Percentiles rank a stretch among this genome's conserved stretches.
Evolutionary conservation across 2,329 filamentous ascomycete species (phyloP).

Genomic region (Ascochyta clinopodiicola): DNA sequence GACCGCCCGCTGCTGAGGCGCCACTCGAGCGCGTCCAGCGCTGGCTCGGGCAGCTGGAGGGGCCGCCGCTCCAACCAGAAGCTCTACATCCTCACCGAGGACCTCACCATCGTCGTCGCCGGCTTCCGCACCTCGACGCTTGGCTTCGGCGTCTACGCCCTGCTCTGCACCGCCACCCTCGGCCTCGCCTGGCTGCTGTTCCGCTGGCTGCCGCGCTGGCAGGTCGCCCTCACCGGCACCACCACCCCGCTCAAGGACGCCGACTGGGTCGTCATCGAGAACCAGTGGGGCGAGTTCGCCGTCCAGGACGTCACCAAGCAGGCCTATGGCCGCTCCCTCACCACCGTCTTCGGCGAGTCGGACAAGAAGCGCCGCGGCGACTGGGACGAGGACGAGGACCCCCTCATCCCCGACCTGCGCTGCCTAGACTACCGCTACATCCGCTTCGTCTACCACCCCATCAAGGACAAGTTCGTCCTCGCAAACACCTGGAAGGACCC

Average conservation of each 20-base stretch:
- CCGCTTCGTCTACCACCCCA: slow-evolving; percentile 86
- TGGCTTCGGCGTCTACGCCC: slow-evolving; percentile 73
- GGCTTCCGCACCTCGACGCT: slow-evolving; percentile 81
- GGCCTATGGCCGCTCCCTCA: slow-evolving; percentile 67
- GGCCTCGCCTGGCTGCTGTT: slow-evolving; percentile 85
- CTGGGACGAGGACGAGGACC: slow-evolving; percentile 74
- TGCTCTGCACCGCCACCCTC: slow-evolving; percentile 73
- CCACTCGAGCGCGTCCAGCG: slow-evolving; percentile 73
- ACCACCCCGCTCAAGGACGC: slow-evolving; percentile 74
- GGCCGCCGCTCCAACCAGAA: slow-evolving; percentile 81
- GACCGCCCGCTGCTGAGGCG: slow-evolving; percentile 72
- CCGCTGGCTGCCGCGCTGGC: slow-evolving; percentile 89
- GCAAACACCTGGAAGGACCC: slow-evolving; percentile 95
- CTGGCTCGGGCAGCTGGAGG: slow-evolving; percentile 64
- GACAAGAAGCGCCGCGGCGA: slow-evolving; percentile 72
- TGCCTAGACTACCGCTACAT: slow-evolving; percentile 93
- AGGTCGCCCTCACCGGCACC: slow-evolving; percentile 75
- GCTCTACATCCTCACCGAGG: slow-evolving; percentile 90
- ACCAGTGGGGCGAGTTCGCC: slow-evolving; percentile 93
- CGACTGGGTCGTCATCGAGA: slow-evolving; percentile 93
- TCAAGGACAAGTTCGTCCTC: slow-evolving; percentile 86
- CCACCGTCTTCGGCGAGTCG: slow-evolving; percentile 71
- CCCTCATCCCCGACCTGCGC: slow-evolving; percentile 75
- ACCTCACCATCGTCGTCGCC: slow-evolving; percentile 90
- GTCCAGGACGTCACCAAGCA: slow-evolving; percentile 72